These are phyloP conservation scores for Leptomonas pyrrhocoris DNA, from an alignment of 208 protist genomes.

Conservation along the genomic window DNA sequence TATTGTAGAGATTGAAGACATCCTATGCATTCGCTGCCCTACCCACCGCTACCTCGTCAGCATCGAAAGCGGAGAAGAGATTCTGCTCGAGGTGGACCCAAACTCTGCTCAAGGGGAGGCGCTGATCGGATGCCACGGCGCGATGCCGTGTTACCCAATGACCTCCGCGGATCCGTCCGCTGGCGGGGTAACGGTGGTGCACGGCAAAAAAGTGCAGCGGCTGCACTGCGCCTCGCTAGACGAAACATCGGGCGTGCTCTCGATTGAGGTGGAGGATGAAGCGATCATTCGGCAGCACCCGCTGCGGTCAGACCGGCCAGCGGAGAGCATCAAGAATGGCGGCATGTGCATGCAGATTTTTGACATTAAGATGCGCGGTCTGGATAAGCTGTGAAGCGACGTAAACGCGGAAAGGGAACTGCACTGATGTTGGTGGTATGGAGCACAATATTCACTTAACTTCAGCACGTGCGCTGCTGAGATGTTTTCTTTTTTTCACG, in stretches of 20 bases:
- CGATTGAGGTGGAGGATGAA: conserved; percentile 72
- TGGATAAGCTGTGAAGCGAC: conserved; percentile 39
- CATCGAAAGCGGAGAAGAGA: conserved; percentile 73
- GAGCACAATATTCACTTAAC: too few relatives aligned
- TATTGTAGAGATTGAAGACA: conserved; percentile 82
- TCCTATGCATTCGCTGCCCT: conserved; percentile 83
- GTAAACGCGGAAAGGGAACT: neutral
- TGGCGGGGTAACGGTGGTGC: conserved; percentile 27
- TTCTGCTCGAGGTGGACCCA: conserved; percentile 47
- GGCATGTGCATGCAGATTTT: conserved; percentile 88
- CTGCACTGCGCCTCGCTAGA: conserved; percentile 68
- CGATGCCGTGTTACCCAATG: conserved; percentile 31
- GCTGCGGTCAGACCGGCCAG: conserved; percentile 60
- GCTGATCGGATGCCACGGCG: conserved; percentile 29
- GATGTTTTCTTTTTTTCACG: neutral
- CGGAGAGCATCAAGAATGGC: conserved; percentile 63
- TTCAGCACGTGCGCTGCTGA: too few relatives aligned
- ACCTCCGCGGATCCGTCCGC: conserved; percentile 17
- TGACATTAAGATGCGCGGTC: conserved; percentile 75
- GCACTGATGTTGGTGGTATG: too few relatives aligned
- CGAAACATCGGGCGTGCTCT: conserved; percentile 69
- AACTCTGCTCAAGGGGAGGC: conserved; percentile 24
- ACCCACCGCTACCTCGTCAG: conserved; percentile 83
- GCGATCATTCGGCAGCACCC: conserved; percentile 48
- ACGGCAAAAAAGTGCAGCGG: conserved; percentile 62